Evolutionary conservation across 257 asterid genomes (phyloP).

Genomic region (Solanum ossicruentum): DNA sequence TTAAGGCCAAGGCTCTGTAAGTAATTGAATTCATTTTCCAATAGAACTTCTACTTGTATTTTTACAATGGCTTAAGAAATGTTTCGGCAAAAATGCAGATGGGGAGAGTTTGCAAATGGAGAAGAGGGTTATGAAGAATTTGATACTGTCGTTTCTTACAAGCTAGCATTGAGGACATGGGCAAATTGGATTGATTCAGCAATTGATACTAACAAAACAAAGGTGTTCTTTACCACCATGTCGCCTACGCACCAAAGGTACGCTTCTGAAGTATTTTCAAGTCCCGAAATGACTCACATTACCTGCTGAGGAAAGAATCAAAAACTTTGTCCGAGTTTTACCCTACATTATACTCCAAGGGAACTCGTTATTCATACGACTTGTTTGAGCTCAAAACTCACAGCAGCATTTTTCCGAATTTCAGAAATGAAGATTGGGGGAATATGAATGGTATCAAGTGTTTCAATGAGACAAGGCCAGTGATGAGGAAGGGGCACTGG

Average conservation of each 20-base stretch:
- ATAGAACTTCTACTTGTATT: not conserved
- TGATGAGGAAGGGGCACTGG: constrained; percentile 47
- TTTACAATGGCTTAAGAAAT: not conserved
- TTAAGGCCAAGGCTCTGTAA: constrained; percentile 71
- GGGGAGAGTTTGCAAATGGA: constrained; percentile 89
- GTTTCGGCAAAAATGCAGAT: constrained; percentile 20
- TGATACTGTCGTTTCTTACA: constrained; percentile 54
- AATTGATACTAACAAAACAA: constrained; percentile 47
- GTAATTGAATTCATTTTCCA: not conserved
- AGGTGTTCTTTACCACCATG: constrained; percentile 78
- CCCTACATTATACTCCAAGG: not conserved
- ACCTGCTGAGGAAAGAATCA: not conserved
- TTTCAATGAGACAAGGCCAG: constrained; percentile 71
- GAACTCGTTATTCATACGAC: not conserved
- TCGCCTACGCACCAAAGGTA: constrained; percentile 80
- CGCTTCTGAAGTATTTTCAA: not conserved
- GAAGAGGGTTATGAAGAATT: constrained; percentile 65
- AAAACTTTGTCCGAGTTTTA: not conserved
- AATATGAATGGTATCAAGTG: constrained; percentile 45
- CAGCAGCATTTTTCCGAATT: not conserved
- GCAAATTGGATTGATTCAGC: constrained; percentile 95
- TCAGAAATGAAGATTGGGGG: constrained; percentile 81
- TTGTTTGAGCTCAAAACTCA: not conserved
- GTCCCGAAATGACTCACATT: not conserved
- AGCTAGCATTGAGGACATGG: constrained; percentile 71